Conservation (phyloP, 1,284 basidiomycete genomes). For the Malassezia japonica region DNA sequence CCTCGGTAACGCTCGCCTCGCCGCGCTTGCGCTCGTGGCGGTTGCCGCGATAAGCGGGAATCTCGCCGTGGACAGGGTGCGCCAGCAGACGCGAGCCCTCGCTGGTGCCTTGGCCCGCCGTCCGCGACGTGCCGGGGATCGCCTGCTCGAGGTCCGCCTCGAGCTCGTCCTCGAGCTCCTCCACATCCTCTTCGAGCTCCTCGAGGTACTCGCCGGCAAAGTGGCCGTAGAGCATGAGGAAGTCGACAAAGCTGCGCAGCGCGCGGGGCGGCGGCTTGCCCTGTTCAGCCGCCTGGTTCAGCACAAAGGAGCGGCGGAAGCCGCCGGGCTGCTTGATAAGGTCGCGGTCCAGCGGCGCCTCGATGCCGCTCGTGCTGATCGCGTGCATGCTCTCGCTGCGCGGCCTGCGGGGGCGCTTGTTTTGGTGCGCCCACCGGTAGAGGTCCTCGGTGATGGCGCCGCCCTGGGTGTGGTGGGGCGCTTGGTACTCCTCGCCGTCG, state of each 20-base stretch:
- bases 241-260: conserved; percentile 45
- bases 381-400: conserved; percentile 40
- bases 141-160: conserved; percentile 18
- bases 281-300: conserved; percentile 34
- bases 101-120: conserved; percentile 23
- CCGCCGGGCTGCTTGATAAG: conserved; percentile 43
- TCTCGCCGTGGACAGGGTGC: conserved; percentile 14
- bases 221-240: conserved; percentile 44
- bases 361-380: conserved; percentile 36
- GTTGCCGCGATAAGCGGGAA: conserved; percentile 4
- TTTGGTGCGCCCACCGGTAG: conserved; percentile 46
- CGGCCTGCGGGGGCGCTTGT: conserved; percentile 25
- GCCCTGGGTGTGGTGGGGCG: conserved; percentile 40
- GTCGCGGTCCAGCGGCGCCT: conserved; percentile 34
- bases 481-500: conserved; percentile 32
- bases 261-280: conserved; percentile 38
- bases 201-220: conserved; percentile 44
- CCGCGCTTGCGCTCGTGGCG: conserved; percentile 7
- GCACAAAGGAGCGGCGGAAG: conserved; percentile 40
- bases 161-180: conserved; percentile 30
- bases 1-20: conserved; percentile 42
- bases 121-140: conserved; percentile 1
- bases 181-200: conserved; percentile 34
- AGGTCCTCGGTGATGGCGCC: conserved; percentile 46
- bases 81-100: conserved; percentile 30